A percentile compares a stretch with the other conserved stretches of the same genome.
Conservation (phyloP, 495 filamentous ascomycete genomes). For the Lichina pygmaea region DNA sequence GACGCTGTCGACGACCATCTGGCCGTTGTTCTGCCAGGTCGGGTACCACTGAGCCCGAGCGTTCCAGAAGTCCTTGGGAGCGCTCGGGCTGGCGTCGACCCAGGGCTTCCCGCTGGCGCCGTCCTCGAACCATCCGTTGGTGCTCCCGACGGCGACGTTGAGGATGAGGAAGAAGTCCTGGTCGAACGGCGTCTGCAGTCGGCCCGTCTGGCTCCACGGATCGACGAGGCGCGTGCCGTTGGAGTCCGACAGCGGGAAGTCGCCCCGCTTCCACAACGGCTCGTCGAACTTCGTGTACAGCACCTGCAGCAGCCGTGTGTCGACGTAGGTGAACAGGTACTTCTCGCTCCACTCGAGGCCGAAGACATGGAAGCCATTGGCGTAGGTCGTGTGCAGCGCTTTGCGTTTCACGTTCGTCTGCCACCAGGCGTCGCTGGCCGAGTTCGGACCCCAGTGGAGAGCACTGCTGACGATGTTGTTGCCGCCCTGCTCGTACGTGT, state of each 20-base stretch:
- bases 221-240: slow-evolving; percentile 45
- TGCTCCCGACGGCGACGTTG: slow-evolving; percentile 58
- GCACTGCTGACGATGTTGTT: slow-evolving; percentile 62
- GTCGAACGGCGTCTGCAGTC: slow-evolving; percentile 48
- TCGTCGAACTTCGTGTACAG: slow-evolving; percentile 52
- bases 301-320: slow-evolving; percentile 53
- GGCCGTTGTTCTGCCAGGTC: slow-evolving; percentile 36
- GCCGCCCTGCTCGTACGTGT: slow-evolving; percentile 43
- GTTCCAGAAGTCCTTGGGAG: slow-evolving; percentile 49
- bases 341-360: slow-evolving; percentile 72
- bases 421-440: slow-evolving; percentile 41
- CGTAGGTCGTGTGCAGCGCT: slow-evolving; percentile 52
- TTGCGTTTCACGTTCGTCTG: slow-evolving; percentile 46
- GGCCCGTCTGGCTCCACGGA: slow-evolving; percentile 37
- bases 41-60: slow-evolving; percentile 38
- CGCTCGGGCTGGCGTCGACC: slow-evolving; percentile 36
- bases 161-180: slow-evolving; percentile 58
- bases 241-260: slow-evolving; percentile 35
- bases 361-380: slow-evolving; percentile 39
- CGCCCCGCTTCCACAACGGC: slow-evolving; percentile 44
- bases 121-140: slow-evolving; percentile 68
- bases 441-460: slow-evolving; percentile 53
- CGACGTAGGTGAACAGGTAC: slow-evolving; percentile 68
- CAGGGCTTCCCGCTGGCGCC: slow-evolving; percentile 46
- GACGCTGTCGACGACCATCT: slow-evolving; percentile 43